Evolutionary conservation across 257 asterid genomes (phyloP).

Genomic region (Lithospermum erythrorhizon): DNA sequence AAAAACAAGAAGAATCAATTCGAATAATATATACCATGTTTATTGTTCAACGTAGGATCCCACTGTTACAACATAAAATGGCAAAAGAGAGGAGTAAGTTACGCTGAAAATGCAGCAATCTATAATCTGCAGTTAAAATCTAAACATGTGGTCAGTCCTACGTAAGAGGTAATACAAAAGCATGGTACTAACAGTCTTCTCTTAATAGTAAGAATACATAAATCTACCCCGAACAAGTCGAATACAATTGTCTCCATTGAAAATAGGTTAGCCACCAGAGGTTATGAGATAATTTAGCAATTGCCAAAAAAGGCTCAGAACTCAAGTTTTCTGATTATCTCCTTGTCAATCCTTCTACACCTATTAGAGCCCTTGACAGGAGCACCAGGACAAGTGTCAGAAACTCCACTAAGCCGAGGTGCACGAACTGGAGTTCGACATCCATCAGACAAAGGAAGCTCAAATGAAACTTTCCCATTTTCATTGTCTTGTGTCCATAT

Average conservation of each 20-base stretch:
- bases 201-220: background rate
- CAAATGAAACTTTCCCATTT: constrained; percentile 4
- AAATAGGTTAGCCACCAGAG: background rate
- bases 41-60: too few species aligned
- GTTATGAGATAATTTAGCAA: background rate
- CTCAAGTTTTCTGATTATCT: constrained; percentile 48
- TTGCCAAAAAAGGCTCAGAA: constrained; percentile 17
- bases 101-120: background rate
- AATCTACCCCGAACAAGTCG: background rate
- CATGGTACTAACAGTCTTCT: background rate
- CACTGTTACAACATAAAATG: background rate
- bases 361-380: constrained; percentile 30
- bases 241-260: background rate
- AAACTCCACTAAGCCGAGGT: constrained; percentile 25
- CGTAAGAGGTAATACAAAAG: background rate
- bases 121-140: background rate
- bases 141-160: background rate
- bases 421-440: constrained; percentile 32
- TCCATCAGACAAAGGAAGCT: constrained; percentile 22
- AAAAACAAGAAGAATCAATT: too few species aligned
- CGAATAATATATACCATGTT: background rate
- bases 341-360: constrained; percentile 23
- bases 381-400: constrained; percentile 49
- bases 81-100: background rate
- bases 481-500: constrained; percentile 23